These are phyloP conservation scores for Rhinocladiella similis DNA, from an alignment of 2,329 filamentous ascomycete genomes.

Conservation along the genomic window DNA sequence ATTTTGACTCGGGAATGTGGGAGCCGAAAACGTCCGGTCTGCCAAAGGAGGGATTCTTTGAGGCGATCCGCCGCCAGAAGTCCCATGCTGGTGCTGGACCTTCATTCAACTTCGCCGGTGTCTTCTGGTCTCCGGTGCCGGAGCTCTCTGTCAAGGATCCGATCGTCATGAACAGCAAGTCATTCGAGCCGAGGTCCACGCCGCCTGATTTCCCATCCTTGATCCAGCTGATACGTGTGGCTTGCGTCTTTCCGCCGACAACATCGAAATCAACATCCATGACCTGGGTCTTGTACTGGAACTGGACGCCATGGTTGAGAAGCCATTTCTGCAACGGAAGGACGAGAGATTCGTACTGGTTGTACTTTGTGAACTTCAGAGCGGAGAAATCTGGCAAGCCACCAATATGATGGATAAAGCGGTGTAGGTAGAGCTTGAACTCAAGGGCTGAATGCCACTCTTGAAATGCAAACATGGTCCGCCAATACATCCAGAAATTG, in stretches of 20 bases:
- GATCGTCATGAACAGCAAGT: slow-evolving; percentile 43
- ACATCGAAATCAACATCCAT: slow-evolving; percentile 31
- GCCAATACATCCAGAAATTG: slow-evolving; percentile 32
- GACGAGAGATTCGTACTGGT: slow-evolving; percentile 32
- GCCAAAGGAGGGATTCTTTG: slow-evolving; percentile 38
- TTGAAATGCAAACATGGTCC: slow-evolving; percentile 34
- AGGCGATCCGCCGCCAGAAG: slow-evolving; percentile 43
- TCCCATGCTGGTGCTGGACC: slow-evolving; percentile 43
- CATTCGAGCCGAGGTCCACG: slow-evolving; percentile 32
- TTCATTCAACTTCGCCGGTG: slow-evolving; percentile 32
- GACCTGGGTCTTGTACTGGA: slow-evolving; percentile 31
- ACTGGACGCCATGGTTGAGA: slow-evolving; percentile 30
- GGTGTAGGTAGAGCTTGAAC: slow-evolving; percentile 30
- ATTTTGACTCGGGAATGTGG: slow-evolving; percentile 37
- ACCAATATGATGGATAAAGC: slow-evolving; percentile 29
- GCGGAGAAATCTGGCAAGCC: slow-evolving; percentile 21
- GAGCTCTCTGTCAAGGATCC: slow-evolving; percentile 42
- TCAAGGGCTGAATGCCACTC: slow-evolving; percentile 34
- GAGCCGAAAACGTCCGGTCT: slow-evolving; percentile 45
- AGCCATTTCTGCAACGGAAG: slow-evolving; percentile 31
- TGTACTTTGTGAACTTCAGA: slow-evolving; percentile 30
- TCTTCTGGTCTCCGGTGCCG: slow-evolving; percentile 36
- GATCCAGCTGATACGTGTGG: slow-evolving; percentile 30
- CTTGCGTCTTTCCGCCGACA: slow-evolving; percentile 24
- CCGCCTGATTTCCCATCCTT: slow-evolving; percentile 26